Evolutionary conservation across 2,329 filamentous ascomycete genomes (phyloP).

Genomic region (Bipolaris zeicola): DNA sequence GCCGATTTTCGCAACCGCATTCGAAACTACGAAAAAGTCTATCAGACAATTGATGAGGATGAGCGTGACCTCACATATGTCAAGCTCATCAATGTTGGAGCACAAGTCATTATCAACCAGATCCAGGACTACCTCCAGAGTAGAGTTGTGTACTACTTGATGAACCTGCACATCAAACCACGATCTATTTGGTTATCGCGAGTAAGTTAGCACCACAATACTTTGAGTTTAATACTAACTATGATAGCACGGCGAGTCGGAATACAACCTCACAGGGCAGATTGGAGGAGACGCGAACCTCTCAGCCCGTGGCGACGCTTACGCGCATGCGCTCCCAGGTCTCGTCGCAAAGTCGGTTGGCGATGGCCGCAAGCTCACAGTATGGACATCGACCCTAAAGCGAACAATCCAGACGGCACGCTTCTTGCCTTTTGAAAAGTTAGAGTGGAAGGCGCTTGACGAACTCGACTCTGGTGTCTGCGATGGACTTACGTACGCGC

Average conservation of each 20-base stretch:
- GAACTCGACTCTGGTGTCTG: conserved; percentile 97
- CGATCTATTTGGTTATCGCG: conserved; percentile 95
- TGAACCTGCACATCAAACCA: conserved; percentile 97
- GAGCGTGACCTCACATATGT: conserved; percentile 91
- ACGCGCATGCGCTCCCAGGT: conserved; percentile 82
- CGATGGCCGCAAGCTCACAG: conserved; percentile 70
- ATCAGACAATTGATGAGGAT: conserved; percentile 89
- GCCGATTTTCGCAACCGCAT: conserved; percentile 93
- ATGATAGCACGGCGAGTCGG: conserved; percentile 84
- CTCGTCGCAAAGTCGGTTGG: conserved; percentile 85
- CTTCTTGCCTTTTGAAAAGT: conserved; percentile 88
- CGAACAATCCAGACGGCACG: conserved; percentile 92
- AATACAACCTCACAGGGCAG: conserved; percentile 86
- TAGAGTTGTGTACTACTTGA: conserved; percentile 95
- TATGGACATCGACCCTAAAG: conserved; percentile 77
- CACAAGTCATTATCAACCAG: conserved; percentile 96
- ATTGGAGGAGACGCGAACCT: conserved; percentile 92
- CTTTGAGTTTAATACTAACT: conserved; percentile 17
- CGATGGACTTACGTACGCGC: conserved; percentile 92
- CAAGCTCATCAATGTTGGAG: conserved; percentile 95
- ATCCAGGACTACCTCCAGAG: conserved; percentile 97
- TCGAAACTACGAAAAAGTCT: conserved; percentile 95
- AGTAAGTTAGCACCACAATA: conserved; percentile 58
- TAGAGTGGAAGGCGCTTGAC: conserved; percentile 98
- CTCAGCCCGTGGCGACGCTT: conserved; percentile 83